Conservation (phyloP, 2,329 filamentous ascomycete genomes). For the Aureobasidium sp. region DNA sequence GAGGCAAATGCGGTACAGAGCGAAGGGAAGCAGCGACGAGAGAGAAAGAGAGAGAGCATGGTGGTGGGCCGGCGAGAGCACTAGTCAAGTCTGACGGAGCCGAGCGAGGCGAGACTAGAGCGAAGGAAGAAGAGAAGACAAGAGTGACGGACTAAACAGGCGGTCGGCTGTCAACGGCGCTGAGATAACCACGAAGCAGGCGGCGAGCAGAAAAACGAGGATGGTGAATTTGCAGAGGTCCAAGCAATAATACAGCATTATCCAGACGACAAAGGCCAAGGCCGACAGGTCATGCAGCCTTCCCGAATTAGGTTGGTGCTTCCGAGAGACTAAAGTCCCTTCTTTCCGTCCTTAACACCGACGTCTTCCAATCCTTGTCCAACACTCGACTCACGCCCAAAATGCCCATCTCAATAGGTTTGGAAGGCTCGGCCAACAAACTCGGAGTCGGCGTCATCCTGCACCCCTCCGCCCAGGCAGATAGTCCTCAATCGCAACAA, state of each 20-base stretch:
- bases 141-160: not conserved
- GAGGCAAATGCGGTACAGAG: too few species aligned
- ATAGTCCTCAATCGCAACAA: constrained; percentile 22
- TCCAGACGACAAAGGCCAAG: too few species aligned
- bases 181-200: too few species aligned
- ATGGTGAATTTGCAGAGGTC: too few species aligned
- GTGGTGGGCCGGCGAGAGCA: not conserved
- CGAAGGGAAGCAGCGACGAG: not conserved
- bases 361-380: not conserved
- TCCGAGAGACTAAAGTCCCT: not conserved
- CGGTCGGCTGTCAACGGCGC: too few species aligned
- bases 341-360: constrained; percentile 10
- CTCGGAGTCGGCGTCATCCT: constrained; percentile 87
- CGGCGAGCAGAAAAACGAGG: too few species aligned
- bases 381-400: constrained; percentile 7
- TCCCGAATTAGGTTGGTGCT: not conserved
- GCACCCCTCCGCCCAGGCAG: constrained; percentile 51
- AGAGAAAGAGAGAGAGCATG: not conserved
- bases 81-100: not conserved
- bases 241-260: too few species aligned
- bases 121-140: not conserved
- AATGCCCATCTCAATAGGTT: constrained; percentile 57
- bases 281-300: not conserved
- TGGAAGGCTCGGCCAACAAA: constrained; percentile 97
- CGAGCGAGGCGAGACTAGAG: not conserved